These are phyloP conservation scores for Ogataea hybrid DNA, from an alignment of 1,139 yeast genomes.

Conservation along the genomic window DNA sequence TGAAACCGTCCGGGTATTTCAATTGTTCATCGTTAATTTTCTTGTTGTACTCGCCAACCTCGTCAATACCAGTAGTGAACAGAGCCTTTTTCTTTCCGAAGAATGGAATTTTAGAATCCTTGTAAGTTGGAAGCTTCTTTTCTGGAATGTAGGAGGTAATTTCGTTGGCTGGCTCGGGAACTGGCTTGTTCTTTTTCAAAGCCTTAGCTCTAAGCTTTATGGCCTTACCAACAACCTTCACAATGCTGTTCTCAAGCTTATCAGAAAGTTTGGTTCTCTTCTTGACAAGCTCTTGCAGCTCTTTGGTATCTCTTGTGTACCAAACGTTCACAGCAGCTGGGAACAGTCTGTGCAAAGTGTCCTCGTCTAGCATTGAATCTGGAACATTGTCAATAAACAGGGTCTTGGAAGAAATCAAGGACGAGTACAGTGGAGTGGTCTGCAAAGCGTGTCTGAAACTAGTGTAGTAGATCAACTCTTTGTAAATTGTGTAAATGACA, in stretches of 20 bases:
- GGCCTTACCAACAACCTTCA: conserved; percentile 55
- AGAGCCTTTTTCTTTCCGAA: conserved; percentile 87
- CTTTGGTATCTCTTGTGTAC: conserved; percentile 66
- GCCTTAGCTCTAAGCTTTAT: conserved; percentile 61
- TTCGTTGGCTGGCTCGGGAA: conserved; percentile 48
- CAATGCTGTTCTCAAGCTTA: conserved; percentile 70
- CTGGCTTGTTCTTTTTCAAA: conserved; percentile 52
- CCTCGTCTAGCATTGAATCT: conserved; percentile 55
- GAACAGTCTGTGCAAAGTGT: conserved; percentile 59
- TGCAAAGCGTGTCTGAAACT: conserved; percentile 79
- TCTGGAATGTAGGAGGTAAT: conserved; percentile 67
- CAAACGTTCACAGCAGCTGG: conserved; percentile 73
- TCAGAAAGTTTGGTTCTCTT: conserved; percentile 61
- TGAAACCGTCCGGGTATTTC: conserved; percentile 39
- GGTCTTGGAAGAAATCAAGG: conserved; percentile 71
- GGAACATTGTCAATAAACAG: conserved; percentile 83
- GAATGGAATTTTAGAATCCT: conserved; percentile 56
- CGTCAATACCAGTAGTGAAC: conserved; percentile 64
- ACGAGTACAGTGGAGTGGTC: conserved; percentile 76
- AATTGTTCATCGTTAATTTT: conserved; percentile 62
- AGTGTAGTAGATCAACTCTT: conserved; percentile 79
- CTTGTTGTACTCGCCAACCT: conserved; percentile 63
- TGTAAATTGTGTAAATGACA: conserved; percentile 66
- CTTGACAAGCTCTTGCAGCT: conserved; percentile 55
- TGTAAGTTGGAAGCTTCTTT: conserved; percentile 74